Conservation (phyloP, 164 flowering plant species). For the Umbilicus rupestris region DNA sequence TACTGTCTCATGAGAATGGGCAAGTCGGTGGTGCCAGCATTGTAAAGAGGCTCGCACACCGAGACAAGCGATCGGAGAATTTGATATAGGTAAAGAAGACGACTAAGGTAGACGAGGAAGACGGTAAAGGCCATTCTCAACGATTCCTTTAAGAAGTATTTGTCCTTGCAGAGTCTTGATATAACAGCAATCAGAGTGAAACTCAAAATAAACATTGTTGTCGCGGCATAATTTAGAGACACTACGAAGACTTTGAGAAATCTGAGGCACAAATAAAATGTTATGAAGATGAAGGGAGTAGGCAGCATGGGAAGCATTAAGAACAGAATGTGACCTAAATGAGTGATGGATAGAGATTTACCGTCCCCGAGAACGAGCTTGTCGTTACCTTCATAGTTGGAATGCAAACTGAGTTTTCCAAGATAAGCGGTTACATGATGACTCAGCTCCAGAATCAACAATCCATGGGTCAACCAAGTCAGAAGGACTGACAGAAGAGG, state of each 20-base stretch:
- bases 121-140: too few species aligned
- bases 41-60: background rate
- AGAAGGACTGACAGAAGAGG: background rate
- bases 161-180: background rate
- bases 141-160: too few species aligned
- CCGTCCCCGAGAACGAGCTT: background rate
- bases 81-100: background rate
- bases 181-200: background rate
- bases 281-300: background rate
- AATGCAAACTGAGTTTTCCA: background rate
- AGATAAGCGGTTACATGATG: background rate
- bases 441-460: background rate
- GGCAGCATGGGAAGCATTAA: background rate
- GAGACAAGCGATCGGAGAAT: background rate
- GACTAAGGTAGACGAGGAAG: background rate
- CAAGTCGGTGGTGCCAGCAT: background rate
- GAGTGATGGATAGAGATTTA: background rate
- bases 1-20: background rate
- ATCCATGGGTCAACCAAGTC: background rate
- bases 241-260: background rate
- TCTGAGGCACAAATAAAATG: background rate
- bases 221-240: background rate
- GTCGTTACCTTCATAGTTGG: background rate
- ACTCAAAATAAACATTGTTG: background rate
- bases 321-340: background rate